Conservation (phyloP, 2,329 filamentous ascomycete species). For the Huntiella abstrusa region DNA sequence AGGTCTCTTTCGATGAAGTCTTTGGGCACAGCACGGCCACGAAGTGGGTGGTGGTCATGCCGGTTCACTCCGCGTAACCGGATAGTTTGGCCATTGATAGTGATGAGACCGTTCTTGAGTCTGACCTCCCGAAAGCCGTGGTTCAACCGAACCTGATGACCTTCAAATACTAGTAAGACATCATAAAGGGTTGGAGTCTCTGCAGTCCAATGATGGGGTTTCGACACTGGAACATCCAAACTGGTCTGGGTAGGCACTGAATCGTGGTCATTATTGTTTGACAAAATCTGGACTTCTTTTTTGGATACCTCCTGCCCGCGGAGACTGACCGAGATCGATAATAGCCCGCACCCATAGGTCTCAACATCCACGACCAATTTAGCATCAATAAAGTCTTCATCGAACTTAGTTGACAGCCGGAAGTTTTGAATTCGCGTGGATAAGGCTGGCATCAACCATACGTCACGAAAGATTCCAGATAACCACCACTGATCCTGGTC, state of each 20-base stretch:
- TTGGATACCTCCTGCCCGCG: not conserved
- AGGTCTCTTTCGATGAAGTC: slow-evolving; percentile 43
- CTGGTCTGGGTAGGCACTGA: not conserved
- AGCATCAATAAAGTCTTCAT: slow-evolving; percentile 21
- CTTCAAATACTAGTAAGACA: slow-evolving; percentile 15
- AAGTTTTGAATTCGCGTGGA: slow-evolving; percentile 35
- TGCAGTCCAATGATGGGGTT: slow-evolving; percentile 48
- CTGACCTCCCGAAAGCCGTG: slow-evolving; percentile 47
- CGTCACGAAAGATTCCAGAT: slow-evolving; percentile 49
- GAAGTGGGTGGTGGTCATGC: slow-evolving; percentile 48
- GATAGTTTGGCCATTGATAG: slow-evolving; percentile 45
- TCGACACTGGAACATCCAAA: slow-evolving; percentile 18
- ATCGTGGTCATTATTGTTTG: too few species aligned
- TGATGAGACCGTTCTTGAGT: slow-evolving; percentile 39
- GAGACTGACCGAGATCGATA: not conserved
- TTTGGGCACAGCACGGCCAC: slow-evolving; percentile 41
- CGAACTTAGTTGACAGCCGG: slow-evolving; percentile 33
- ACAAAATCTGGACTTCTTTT: too few species aligned
- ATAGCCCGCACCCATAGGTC: slow-evolving; percentile 16
- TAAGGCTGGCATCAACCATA: slow-evolving; percentile 44
- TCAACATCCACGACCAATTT: slow-evolving; percentile 28
- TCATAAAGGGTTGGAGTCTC: slow-evolving; percentile 47
- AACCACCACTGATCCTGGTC: slow-evolving; percentile 56
- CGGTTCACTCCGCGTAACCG: slow-evolving; percentile 51
- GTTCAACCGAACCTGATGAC: slow-evolving; percentile 22